Evolutionary conservation across 306 rosid genomes (phyloP).

Genomic region (Lagenaria siceraria): DNA sequence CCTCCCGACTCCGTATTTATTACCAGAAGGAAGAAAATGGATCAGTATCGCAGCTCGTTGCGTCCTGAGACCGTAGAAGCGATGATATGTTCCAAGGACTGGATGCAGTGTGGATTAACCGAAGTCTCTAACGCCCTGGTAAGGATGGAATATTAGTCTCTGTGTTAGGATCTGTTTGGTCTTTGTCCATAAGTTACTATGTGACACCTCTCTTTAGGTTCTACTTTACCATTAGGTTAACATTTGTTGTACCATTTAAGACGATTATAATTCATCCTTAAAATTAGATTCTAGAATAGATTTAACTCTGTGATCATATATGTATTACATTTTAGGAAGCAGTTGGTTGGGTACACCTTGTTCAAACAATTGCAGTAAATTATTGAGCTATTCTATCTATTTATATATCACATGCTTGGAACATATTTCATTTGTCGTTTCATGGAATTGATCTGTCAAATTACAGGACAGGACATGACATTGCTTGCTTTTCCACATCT

Average conservation of each 20-base stretch:
- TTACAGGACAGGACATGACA: neutral
- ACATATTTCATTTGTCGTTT: neutral
- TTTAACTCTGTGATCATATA: neutral
- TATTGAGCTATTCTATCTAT: neutral
- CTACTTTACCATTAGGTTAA: neutral
- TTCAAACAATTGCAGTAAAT: neutral
- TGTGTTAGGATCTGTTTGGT: conserved; percentile 2
- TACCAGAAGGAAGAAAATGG: conserved; percentile 53
- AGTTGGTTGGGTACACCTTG: neutral
- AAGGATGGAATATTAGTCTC: conserved; percentile 45
- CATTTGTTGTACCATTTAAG: conserved; percentile 6
- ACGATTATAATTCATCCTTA: conserved; percentile 4
- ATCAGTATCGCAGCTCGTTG: conserved; percentile 54
- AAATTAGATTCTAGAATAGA: conserved; percentile 6
- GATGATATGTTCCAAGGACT: conserved; percentile 81
- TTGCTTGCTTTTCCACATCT: conserved; percentile 12
- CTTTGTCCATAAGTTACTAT: neutral
- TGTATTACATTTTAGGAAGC: neutral
- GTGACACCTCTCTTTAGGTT: neutral
- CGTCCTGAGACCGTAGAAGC: conserved; percentile 90
- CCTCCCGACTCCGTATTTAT: conserved; percentile 50
- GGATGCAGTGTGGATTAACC: conserved; percentile 56
- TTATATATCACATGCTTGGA: neutral
- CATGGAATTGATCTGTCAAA: neutral
- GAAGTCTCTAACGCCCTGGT: conserved; percentile 37